A percentile compares a stretch with the other conserved stretches of the same genome.
phyloP scores from a whole-genome alignment of 1,139 yeast species.

The Pneumocystis carinii region DNA sequence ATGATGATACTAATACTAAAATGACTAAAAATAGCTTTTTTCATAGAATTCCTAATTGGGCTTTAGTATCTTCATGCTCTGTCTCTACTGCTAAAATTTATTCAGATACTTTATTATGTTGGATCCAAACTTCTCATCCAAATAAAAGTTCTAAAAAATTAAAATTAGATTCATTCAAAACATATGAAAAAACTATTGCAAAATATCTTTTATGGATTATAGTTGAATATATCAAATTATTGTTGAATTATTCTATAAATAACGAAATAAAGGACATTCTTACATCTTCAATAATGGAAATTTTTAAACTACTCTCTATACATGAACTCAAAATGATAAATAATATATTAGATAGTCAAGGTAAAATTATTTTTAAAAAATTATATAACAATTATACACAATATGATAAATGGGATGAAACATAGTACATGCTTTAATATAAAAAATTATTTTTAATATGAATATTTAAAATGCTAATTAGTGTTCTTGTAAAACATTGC shows the following conservation, averaged over 20 bases:
- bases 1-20: neutral
- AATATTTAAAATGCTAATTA: neutral
- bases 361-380: constrained; percentile 51
- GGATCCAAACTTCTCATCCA: neutral
- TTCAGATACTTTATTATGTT: neutral
- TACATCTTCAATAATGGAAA: neutral
- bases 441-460: neutral
- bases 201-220: neutral
- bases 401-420: constrained; percentile 72
- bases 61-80: neutral
- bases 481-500: neutral
- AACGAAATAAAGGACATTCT: neutral
- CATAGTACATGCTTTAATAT: constrained; percentile 18
- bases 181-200: neutral
- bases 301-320: constrained; percentile 11
- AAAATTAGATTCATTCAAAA: neutral
- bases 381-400: constrained; percentile 60
- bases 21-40: neutral
- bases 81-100: neutral
- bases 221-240: neutral
- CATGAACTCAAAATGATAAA: constrained; percentile 53
- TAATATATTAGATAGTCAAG: constrained; percentile 54
- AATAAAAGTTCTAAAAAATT: neutral
- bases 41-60: neutral
- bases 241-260: neutral